Evolutionary conservation across 73 alveolate species (phyloP).

Genomic region (Paraurostyla sp.): DNA sequence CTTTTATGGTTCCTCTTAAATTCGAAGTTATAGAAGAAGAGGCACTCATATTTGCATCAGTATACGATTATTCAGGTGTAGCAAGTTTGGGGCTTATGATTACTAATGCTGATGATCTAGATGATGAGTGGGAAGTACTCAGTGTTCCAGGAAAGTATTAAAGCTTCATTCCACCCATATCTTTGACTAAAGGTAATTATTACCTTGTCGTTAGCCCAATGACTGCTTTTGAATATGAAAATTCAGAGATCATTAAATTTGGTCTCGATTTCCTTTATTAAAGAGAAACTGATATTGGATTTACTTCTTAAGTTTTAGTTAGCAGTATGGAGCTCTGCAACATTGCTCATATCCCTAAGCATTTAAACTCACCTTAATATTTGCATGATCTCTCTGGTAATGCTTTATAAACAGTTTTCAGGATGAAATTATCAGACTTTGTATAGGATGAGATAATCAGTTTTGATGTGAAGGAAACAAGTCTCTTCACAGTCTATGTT

Average conservation of each 20-base stretch:
- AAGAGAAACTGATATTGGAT: not conserved
- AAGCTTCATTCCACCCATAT: not conserved
- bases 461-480: not conserved
- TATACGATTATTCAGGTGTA: constrained; percentile 31
- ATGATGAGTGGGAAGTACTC: not conserved
- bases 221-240: not conserved
- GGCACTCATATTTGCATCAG: constrained; percentile 8
- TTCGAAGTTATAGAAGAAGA: constrained; percentile 19
- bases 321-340: constrained; percentile 18
- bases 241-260: not conserved
- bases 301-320: not conserved
- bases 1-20: not conserved
- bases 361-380: not conserved
- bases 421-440: not conserved
- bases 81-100: constrained; percentile 33
- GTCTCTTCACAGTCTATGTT: not conserved
- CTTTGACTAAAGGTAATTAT: constrained; percentile 11
- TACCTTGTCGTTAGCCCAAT: constrained; percentile 8
- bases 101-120: not conserved
- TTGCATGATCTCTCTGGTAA: constrained; percentile 28
- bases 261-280: constrained; percentile 2
- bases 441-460: not conserved
- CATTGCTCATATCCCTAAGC: not conserved
- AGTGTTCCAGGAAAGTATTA: constrained; percentile 13
- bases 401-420: not conserved